Conservation (phyloP, 805 yeast genomes). For the Metschnikowia shivogae region DNA sequence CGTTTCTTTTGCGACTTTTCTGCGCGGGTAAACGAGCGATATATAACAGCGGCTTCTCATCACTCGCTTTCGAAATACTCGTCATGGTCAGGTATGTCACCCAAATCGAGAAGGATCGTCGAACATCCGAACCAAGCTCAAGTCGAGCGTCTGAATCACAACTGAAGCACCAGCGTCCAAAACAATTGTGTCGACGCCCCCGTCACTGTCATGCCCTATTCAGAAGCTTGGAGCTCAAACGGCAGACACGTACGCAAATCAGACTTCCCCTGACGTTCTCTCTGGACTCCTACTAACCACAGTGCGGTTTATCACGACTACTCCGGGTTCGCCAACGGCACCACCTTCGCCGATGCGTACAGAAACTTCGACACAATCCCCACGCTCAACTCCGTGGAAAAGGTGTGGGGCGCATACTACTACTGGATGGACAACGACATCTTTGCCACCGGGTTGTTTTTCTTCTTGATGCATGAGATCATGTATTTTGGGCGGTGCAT, state of each 20-base stretch:
- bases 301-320: slow-evolving; percentile 35
- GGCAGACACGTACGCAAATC: too few species aligned
- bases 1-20: slow-evolving; percentile 2
- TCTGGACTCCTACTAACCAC: slow-evolving; percentile 12
- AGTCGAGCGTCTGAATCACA: not conserved
- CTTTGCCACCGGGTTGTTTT: slow-evolving; percentile 54
- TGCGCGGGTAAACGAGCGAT: slow-evolving; percentile 3
- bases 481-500: slow-evolving; percentile 56
- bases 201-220: too few species aligned
- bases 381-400: slow-evolving; percentile 37
- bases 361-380: slow-evolving; percentile 16
- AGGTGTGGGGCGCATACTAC: slow-evolving; percentile 55
- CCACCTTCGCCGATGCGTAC: slow-evolving; percentile 27
- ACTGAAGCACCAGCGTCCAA: too few species aligned
- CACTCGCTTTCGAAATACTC: not conserved
- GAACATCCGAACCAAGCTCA: not conserved
- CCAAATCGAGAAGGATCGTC: not conserved
- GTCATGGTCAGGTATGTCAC: slow-evolving; percentile 18
- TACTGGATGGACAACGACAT: slow-evolving; percentile 50
- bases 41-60: not conserved
- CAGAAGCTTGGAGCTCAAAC: too few species aligned
- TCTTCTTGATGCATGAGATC: slow-evolving; percentile 53
- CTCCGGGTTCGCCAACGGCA: slow-evolving; percentile 29
- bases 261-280: too few species aligned
- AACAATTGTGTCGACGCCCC: too few species aligned